Conservation (phyloP, 2,329 filamentous ascomycete genomes). For the Diaporthe vaccinii region DNA sequence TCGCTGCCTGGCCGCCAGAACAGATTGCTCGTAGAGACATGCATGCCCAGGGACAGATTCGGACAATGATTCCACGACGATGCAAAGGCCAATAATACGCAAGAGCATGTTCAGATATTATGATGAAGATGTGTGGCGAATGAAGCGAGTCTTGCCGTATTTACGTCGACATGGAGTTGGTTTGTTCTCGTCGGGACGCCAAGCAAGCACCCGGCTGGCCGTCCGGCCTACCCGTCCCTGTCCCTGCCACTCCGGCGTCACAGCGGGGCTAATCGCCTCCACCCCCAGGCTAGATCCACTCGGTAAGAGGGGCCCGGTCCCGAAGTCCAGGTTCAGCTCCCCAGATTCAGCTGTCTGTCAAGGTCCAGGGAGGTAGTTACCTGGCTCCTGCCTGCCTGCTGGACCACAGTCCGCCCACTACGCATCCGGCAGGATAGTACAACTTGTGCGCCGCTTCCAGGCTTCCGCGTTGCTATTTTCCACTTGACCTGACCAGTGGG, state of each 20-base stretch:
- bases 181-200: background rate
- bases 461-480: background rate
- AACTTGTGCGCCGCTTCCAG: background rate
- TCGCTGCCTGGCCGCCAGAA: background rate
- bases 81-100: too few relatives aligned
- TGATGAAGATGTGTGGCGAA: background rate
- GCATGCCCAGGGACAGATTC: background rate
- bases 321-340: constrained; percentile 5
- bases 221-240: background rate
- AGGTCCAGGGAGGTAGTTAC: background rate
- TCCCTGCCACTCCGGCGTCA: background rate
- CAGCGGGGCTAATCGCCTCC: constrained; percentile 1
- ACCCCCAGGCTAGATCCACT: background rate
- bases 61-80: background rate
- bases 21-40: background rate
- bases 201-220: background rate
- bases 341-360: constrained; percentile 6
- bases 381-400: background rate
- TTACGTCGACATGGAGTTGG: too few relatives aligned
- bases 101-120: background rate
- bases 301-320: constrained; percentile 16
- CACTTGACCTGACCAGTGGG: background rate
- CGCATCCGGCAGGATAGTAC: too few relatives aligned
- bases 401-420: background rate
- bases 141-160: background rate